Evolutionary conservation across 306 rosid genomes (phyloP).

Genomic region (Gastrolobium bilobum): DNA sequence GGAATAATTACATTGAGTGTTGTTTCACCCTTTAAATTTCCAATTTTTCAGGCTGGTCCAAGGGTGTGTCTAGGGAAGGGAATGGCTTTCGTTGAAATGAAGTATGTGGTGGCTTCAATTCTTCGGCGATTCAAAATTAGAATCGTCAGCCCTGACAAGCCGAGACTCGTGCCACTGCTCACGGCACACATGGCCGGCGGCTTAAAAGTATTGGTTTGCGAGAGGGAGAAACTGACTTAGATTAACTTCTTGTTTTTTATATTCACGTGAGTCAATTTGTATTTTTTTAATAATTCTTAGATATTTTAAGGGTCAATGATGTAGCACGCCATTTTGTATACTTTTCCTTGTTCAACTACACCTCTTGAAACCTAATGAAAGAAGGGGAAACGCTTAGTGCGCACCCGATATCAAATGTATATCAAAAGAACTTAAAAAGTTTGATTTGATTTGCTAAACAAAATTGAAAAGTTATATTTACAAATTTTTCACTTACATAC

Average conservation of each 20-base stretch:
- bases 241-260: background rate
- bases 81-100: slow-evolving; percentile 91
- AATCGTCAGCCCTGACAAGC: slow-evolving; percentile 54
- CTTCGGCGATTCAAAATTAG: slow-evolving; percentile 62
- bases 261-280: slow-evolving; percentile 39
- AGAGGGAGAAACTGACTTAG: slow-evolving; percentile 57
- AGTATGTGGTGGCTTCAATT: slow-evolving; percentile 74
- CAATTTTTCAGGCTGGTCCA: slow-evolving; percentile 93
- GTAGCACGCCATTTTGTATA: slow-evolving; percentile 28
- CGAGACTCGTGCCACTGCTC: slow-evolving; percentile 82
- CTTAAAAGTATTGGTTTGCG: slow-evolving; percentile 61
- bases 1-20: slow-evolving; percentile 46
- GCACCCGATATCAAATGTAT: background rate
- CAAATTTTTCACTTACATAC: too few relatives aligned
- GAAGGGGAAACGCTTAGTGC: background rate
- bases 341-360: background rate
- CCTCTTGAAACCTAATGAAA: too few relatives aligned
- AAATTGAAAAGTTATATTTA: too few relatives aligned
- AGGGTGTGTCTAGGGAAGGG: slow-evolving; percentile 91
- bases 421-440: too few relatives aligned
- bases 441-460: too few relatives aligned
- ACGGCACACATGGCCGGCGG: slow-evolving; percentile 98
- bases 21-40: slow-evolving; percentile 73
- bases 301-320: background rate
- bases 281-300: background rate